Conservation (phyloP, 192 early-diverging fungal genomes). For the Coemansia sp. region DNA sequence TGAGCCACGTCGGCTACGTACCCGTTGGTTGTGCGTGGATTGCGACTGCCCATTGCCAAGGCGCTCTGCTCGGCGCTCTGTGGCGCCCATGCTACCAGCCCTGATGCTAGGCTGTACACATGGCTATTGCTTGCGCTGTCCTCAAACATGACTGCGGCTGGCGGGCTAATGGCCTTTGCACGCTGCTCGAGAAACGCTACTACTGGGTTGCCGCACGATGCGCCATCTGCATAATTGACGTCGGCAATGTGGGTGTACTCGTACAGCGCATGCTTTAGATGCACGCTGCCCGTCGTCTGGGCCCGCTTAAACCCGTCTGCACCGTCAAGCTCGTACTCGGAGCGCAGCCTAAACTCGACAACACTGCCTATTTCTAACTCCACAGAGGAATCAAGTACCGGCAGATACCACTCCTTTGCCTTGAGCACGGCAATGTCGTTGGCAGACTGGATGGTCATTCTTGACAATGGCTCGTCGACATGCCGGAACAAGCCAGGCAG, state of each 20-base stretch:
- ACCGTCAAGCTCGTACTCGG: constrained; percentile 61
- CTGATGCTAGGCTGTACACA: constrained; percentile 4
- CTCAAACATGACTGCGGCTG: constrained; percentile 68
- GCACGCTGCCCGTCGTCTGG: constrained; percentile 64
- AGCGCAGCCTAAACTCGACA: constrained; percentile 77
- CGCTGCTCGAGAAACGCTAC: constrained; percentile 72
- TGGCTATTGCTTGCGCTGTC: constrained; percentile 41
- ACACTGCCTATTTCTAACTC: constrained; percentile 36
- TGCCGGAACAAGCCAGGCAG: constrained; percentile 70
- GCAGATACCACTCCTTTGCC: constrained; percentile 75
- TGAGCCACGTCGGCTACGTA: constrained; percentile 83
- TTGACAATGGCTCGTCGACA: constrained; percentile 67
- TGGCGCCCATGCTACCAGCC: not conserved
- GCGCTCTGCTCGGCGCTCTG: constrained; percentile 76
- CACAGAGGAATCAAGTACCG: not conserved
- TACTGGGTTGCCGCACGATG: constrained; percentile 75
- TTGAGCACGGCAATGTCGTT: constrained; percentile 85
- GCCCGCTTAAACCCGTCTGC: constrained; percentile 56
- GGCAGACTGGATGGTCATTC: constrained; percentile 48
- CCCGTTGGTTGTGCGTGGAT: constrained; percentile 89
- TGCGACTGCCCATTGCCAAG: constrained; percentile 76
- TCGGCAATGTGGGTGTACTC: constrained; percentile 66
- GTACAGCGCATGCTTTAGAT: constrained; percentile 59
- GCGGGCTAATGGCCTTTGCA: constrained; percentile 41
- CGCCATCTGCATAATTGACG: constrained; percentile 65